A percentile compares a stretch with the other conserved stretches of the same genome.
These are phyloP conservation scores for Yarrowia galli DNA, from an alignment of 1,139 yeast species.

Conservation along the genomic window DNA sequence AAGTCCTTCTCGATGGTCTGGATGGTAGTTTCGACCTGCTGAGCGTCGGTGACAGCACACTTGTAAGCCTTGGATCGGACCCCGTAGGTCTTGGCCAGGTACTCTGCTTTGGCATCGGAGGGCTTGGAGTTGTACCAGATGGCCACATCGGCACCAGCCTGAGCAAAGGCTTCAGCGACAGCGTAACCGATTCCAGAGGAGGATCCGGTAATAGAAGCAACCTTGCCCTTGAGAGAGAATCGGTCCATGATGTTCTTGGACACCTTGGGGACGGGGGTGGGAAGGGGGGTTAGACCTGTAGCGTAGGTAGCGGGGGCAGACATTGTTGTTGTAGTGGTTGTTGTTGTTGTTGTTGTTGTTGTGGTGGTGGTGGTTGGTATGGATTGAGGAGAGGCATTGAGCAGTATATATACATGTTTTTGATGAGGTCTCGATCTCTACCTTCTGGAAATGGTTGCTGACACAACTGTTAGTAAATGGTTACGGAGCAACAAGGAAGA, in stretches of 20 bases:
- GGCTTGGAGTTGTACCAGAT: constrained; percentile 79
- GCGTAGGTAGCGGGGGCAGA: constrained; percentile 44
- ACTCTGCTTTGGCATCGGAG: constrained; percentile 65
- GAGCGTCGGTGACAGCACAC: constrained; percentile 68
- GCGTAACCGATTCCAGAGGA: constrained; percentile 86
- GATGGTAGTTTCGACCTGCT: constrained; percentile 65
- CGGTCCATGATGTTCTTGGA: constrained; percentile 49
- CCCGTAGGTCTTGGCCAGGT: constrained; percentile 66
- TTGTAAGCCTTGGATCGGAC: constrained; percentile 74
- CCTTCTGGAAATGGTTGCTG: constrained; percentile 12
- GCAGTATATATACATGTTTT: not conserved
- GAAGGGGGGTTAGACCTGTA: constrained; percentile 52
- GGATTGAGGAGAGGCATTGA: not conserved
- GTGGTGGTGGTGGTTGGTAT: constrained; percentile 2
- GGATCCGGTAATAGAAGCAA: constrained; percentile 86
- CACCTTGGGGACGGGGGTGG: constrained; percentile 49
- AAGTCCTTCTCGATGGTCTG: constrained; percentile 70
- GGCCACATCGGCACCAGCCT: constrained; percentile 90
- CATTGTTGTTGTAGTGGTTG: constrained; percentile 3
- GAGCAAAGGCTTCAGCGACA: constrained; percentile 85
- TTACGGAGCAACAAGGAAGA: not conserved
- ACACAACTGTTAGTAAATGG: constrained; percentile 1
- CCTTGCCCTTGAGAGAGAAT: constrained; percentile 72
- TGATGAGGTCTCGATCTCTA: not conserved
- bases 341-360: constrained; percentile 6